Evolutionary conservation across 1,284 basidiomycete genomes (phyloP).

Genomic region (Cronartium ribicola): DNA sequence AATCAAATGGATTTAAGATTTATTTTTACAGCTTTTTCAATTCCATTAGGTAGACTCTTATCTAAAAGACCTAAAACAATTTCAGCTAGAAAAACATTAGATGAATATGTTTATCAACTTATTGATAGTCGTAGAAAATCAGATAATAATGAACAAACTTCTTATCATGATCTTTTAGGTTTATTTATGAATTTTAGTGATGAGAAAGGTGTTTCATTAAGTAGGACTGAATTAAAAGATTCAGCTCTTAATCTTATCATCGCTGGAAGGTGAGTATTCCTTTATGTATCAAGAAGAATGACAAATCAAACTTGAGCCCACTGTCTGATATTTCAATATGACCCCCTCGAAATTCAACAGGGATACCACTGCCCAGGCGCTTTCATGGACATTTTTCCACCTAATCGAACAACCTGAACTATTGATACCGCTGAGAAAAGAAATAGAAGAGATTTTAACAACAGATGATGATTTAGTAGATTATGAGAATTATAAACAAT

Average conservation of each 20-base stretch:
- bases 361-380: constrained; percentile 44
- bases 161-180: constrained; percentile 43
- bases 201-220: constrained; percentile 37
- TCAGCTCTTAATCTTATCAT: constrained; percentile 45
- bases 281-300: too few species aligned
- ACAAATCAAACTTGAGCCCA: too few species aligned
- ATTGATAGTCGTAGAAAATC: constrained; percentile 26
- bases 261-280: constrained; percentile 43
- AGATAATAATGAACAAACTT: not conserved
- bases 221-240: constrained; percentile 44
- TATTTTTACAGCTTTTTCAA: constrained; percentile 34
- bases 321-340: too few species aligned
- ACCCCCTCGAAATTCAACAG: too few species aligned
- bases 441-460: constrained; percentile 40
- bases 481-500: constrained; percentile 43
- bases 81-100: constrained; percentile 18
- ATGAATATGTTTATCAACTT: constrained; percentile 40
- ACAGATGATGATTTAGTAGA: constrained; percentile 28
- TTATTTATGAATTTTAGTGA: constrained; percentile 44
- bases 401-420: constrained; percentile 40
- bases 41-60: constrained; percentile 22
- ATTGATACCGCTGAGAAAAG: constrained; percentile 27
- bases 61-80: constrained; percentile 30
- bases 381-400: constrained; percentile 45
- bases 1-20: constrained; percentile 39